Base-by-base conservation (phyloP, 257 asterid species). In the Rauvolfia tetraphylla region DNA sequence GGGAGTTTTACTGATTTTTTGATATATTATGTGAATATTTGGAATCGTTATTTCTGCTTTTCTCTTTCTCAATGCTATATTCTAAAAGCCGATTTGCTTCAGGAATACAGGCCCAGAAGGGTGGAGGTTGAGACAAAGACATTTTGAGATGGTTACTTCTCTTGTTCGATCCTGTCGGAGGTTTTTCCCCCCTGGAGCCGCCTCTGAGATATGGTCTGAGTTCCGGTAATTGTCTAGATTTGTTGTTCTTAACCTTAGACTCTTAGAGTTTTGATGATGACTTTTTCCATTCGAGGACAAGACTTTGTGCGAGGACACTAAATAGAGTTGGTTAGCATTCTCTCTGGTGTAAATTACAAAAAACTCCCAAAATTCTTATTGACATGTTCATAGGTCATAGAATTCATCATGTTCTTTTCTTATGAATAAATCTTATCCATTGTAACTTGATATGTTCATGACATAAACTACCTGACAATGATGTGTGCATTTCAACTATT, bases 91-190 rank as follows among this genome's bases (percentile, higher is more conserved):
- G 71, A 57, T 81, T 71, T 83, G 84, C 79, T 75, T 79, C 90
- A 93, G 99, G 93, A 91, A 86, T 79, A 88, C 99, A 67, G 97
- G 99, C 73, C 94, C 98, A 67, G 99, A 95, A 89, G 99, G 99
- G 66, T 95, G 96, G 97, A 91, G 96, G 84, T 69, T 93, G 84
- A 89, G 97, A 83, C 99, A 95, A 72, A 88, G 93, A 14, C 99
- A 93, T 90, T 93, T 95, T 86, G 90, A 86, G 86, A 85, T 95
- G 49, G 81, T 93, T 54, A 91, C 96, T 72, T 91, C 98, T 73
- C 98, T 95, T 72, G 91, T 93, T 78, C 89, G 97, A 68, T 88
- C 98, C 73, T 89, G 93, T 83, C 91, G 98, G 79, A 90, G 97
- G 81, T 95, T 95, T 84, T 95, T 95, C 79, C 97, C 97, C 78